Evolutionary conservation across 129 eudicot species (phyloP), one percentile per base, ranked within the genome.

Genomic region (Logfia minima): DNA sequence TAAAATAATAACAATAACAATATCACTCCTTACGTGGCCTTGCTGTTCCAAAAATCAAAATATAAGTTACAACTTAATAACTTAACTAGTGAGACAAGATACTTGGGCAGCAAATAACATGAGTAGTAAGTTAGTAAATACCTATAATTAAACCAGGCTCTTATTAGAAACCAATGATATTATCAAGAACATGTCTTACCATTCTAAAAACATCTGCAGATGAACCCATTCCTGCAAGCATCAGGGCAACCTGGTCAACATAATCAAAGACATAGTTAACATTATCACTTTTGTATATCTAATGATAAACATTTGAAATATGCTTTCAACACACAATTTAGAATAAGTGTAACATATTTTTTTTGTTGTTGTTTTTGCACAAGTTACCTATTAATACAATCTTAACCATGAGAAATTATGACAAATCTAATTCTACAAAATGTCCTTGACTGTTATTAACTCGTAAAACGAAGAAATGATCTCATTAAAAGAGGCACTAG

Each of bases 161-260:
- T 41, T 41, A 41, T 8, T 0, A 1, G 11, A 41, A 52, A 72
- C 39, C 8, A 63, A 82, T 1, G 31, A 70, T 52, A 45, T 64
- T 29, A 43, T 28, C 9, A 29, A 48, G 73, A 21, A 22, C 11
- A 28, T 37, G 35, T 62, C 66, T 66, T 88, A 90, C 98, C 93
- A 90, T 93, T 70, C 97, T 88, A 81, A 93, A 93, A 61, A 93
- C 98, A 84, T 93, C 98, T 22, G 87, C 82, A 29, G 88, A 91
- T 63, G 91, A 77, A 34, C 98, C 97, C 98, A 93, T 93, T 68
- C 98, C 98, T 4, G 98, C 79, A 23, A 93, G 96, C 98, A 93
- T 93, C 81, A 93, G 68, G 6, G 91, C 98, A 53, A 93, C 98
- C 98, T 93, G 83, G 72, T 78, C 62, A 77, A 29, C 35, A 71